Base-by-base conservation (phyloP, 2,329 filamentous ascomycete genomes). In the Macrophomina tecta region DNA sequence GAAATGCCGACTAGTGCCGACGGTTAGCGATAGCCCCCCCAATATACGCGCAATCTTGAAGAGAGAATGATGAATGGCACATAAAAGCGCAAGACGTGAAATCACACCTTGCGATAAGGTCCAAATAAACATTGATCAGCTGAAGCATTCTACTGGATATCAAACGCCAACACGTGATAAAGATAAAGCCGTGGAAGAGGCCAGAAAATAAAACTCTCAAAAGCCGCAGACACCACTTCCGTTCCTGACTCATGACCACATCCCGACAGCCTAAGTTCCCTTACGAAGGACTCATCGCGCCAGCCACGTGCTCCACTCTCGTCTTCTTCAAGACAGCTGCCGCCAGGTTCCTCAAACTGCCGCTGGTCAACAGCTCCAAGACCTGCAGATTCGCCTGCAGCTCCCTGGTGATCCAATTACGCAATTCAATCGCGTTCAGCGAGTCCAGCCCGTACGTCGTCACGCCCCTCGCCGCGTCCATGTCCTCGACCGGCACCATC, bases 371-470 rank as follows among this genome's bases (percentile, higher is more conserved):
- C n/a, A 74, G 49, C 36, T 72, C 70, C 12, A 74, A 42, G 0
- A 73, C 69, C 9, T 71, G 70, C 9, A 74, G 52, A n/a, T 71
- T 68, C 11, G 69, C 64, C 16, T 67, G 16, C n/a, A 74, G 23
- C 16, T 71, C 58, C 11, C 70, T 69, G 1, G 69, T 34, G 55
- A 73, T 71, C 72, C 72, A 73, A 45, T 72, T 73, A 1, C 72
- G 65, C 56, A 75, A 55, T 64, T 74, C 72, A 3, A 75, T 69
- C 12, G 73, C 72, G 6, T 73, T 69, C 5, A 75, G 65, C 4
- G 72, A 74, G 49, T 75, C 73, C 2, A 75, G 68, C 5, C 73
- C 73, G 7, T 71, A 68, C 40, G 64, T 45, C 12, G 68, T 67
- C 46, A 74, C 42, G 2, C 68, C 42, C 6, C 67, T 45, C 0